phyloP scores from a whole-genome alignment of 257 asterid genomes.

The Salvia miltiorrhiza region DNA sequence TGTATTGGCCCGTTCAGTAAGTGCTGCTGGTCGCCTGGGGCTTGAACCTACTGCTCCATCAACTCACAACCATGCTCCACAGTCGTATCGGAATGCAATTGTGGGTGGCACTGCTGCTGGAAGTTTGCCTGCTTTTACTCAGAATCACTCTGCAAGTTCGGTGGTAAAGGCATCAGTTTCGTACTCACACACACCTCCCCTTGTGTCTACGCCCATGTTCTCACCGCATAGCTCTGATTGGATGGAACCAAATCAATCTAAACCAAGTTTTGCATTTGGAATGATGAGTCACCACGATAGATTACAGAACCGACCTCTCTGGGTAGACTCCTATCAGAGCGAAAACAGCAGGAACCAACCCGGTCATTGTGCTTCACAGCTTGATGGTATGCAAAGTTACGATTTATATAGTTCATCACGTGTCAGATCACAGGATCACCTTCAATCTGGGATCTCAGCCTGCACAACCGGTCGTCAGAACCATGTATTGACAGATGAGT shows the following conservation, averaged over 20 bases:
- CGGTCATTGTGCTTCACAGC: constrained; percentile 31
- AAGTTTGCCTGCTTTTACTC: constrained; percentile 40
- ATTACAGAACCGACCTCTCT: constrained; percentile 41
- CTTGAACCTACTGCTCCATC: constrained; percentile 47
- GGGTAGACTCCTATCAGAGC: constrained; percentile 56
- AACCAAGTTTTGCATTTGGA: constrained; percentile 52
- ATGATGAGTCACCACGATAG: constrained; percentile 37
- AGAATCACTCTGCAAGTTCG: constrained; percentile 43
- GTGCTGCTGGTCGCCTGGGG: constrained; percentile 71
- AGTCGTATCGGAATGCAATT: constrained; percentile 76
- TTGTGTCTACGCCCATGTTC: constrained; percentile 38
- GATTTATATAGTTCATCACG: constrained; percentile 34
- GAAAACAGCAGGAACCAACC: constrained; percentile 31
- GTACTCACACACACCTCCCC: constrained; percentile 43
- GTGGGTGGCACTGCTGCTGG: constrained; percentile 47
- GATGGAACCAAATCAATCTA: constrained; percentile 35
- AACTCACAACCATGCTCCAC: constrained; percentile 51
- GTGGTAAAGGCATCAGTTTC: constrained; percentile 38
- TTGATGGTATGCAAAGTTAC: constrained; percentile 37
- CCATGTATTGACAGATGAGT: constrained; percentile 39
- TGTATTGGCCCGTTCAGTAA: constrained; percentile 59
- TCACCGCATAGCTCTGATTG: constrained; percentile 45
- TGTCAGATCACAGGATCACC: constrained; percentile 47
- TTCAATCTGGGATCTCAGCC: constrained; percentile 46
- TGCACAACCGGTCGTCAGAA: constrained; percentile 57